These are phyloP conservation scores for Tephrocybe sp. DNA, from an alignment of 768 basidiomycete genomes.

Conservation along the genomic window DNA sequence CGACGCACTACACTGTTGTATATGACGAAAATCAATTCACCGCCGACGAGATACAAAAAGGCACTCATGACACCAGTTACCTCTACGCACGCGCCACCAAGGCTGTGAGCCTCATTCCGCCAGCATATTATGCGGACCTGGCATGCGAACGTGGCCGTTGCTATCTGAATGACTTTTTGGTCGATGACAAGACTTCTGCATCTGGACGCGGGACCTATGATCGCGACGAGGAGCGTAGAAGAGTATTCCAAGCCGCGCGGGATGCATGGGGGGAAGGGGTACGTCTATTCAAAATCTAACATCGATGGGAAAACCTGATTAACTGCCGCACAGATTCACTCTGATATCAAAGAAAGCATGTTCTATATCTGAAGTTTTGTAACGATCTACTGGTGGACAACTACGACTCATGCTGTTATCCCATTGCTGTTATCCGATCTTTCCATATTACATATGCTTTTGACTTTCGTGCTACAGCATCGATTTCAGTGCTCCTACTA, in stretches of 20 bases:
- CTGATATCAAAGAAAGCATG: constrained; percentile 62
- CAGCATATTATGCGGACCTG: constrained; percentile 81
- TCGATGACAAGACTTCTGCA: constrained; percentile 45
- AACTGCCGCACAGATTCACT: constrained; percentile 41
- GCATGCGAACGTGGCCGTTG: constrained; percentile 80
- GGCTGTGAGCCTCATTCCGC: constrained; percentile 77
- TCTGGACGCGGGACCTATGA: constrained; percentile 31
- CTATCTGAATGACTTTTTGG: constrained; percentile 74
- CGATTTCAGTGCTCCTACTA: no score
- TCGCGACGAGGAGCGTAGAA: constrained; percentile 36
- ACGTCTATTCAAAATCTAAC: constrained; percentile 20
- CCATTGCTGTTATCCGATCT: no score
- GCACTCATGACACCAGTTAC: constrained; percentile 69
- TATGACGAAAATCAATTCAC: constrained; percentile 74
- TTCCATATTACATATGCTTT: no score
- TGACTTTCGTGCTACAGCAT: no score
- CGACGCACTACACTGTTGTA: constrained; percentile 79
- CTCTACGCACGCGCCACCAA: constrained; percentile 83
- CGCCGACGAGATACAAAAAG: constrained; percentile 73
- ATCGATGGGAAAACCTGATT: neutral
- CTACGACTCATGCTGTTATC: no score
- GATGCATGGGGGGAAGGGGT: constrained; percentile 55
- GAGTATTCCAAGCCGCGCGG: constrained; percentile 45
- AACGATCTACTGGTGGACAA: no score
- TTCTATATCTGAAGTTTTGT: constrained; percentile 78